Conservation (phyloP, 1,284 basidiomycete genomes). For the Porodaedalea pini region DNA sequence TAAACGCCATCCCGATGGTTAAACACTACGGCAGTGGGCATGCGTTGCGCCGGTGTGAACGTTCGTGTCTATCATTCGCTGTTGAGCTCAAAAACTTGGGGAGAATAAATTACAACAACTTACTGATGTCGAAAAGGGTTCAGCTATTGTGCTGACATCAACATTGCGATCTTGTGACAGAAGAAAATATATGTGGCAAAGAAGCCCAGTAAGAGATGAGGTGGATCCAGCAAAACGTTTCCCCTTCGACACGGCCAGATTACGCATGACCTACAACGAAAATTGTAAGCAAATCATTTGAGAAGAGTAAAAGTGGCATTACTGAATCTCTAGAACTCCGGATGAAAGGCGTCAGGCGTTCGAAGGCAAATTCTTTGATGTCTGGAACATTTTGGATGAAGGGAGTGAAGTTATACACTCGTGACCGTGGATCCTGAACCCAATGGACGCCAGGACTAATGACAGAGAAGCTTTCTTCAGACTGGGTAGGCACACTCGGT, state of each 20-base stretch:
- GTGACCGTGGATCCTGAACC: constrained; percentile 82
- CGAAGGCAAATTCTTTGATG: constrained; percentile 89
- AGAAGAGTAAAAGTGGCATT: constrained; percentile 20
- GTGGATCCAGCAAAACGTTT: constrained; percentile 84
- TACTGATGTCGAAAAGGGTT: constrained; percentile 61
- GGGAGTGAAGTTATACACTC: constrained; percentile 83
- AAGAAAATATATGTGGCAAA: constrained; percentile 88
- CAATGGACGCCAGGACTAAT: constrained; percentile 87
- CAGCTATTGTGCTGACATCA: constrained; percentile 56
- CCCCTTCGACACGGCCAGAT: constrained; percentile 22
- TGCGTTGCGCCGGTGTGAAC: constrained; percentile 80
- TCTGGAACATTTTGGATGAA: constrained; percentile 71
- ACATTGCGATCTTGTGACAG: constrained; percentile 63
- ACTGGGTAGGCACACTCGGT: background rate
- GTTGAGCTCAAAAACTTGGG: constrained; percentile 3
- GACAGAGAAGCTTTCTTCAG: constrained; percentile 9
- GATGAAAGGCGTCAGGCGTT: constrained; percentile 74
- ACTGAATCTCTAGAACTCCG: constrained; percentile 80
- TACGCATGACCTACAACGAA: background rate
- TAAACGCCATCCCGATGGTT: constrained; percentile 68
- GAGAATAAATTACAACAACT: background rate
- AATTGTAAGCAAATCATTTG: background rate
- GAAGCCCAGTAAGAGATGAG: constrained; percentile 82
- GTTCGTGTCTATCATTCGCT: constrained; percentile 45
- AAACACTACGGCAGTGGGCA: constrained; percentile 74